phyloP scores from a whole-genome alignment of 208 protist genomes.

The Trypanosoma brucei region DNA sequence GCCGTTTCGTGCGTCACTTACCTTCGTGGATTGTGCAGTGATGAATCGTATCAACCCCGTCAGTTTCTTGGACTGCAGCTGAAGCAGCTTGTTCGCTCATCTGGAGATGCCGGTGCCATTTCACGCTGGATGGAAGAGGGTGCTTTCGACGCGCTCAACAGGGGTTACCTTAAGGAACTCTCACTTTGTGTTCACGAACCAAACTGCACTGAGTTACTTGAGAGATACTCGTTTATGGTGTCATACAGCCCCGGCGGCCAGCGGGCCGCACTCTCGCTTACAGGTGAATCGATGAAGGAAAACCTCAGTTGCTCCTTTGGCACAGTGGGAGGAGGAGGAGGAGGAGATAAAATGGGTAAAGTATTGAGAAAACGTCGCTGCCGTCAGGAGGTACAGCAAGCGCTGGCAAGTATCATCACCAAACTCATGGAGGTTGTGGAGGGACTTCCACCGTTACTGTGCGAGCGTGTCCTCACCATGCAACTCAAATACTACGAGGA shows the following conservation, averaged over 20 bases:
- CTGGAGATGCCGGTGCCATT: constrained; percentile 45
- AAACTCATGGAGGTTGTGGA: constrained; percentile 61
- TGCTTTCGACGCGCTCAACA: constrained; percentile 79
- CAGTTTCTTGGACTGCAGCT: constrained; percentile 57
- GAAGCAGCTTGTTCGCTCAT: constrained; percentile 55
- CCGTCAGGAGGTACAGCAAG: constrained; percentile 56
- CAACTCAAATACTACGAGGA: constrained; percentile 75
- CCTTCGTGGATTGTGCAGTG: constrained; percentile 64
- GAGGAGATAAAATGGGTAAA: neutral
- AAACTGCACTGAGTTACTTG: constrained; percentile 47
- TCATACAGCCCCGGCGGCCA: constrained; percentile 49
- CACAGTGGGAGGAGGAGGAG: too few relatives aligned
- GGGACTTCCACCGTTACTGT: constrained; percentile 56
- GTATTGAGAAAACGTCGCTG: constrained; percentile 21
- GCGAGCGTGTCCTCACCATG: constrained; percentile 69
- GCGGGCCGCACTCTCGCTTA: constrained; percentile 43
- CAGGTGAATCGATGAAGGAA: constrained; percentile 28
- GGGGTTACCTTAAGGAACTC: constrained; percentile 73
- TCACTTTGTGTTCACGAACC: constrained; percentile 69
- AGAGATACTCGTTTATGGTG: constrained; percentile 76
- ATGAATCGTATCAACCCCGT: constrained; percentile 56
- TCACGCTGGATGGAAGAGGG: constrained; percentile 75
- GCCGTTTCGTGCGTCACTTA: constrained; percentile 77
- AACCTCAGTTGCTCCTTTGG: neutral
- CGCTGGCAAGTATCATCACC: constrained; percentile 49